Evolutionary conservation across 441 rosid genomes (phyloP), one percentile per base, ranked within the genome.

Genomic region (Oxalis stricta): DNA sequence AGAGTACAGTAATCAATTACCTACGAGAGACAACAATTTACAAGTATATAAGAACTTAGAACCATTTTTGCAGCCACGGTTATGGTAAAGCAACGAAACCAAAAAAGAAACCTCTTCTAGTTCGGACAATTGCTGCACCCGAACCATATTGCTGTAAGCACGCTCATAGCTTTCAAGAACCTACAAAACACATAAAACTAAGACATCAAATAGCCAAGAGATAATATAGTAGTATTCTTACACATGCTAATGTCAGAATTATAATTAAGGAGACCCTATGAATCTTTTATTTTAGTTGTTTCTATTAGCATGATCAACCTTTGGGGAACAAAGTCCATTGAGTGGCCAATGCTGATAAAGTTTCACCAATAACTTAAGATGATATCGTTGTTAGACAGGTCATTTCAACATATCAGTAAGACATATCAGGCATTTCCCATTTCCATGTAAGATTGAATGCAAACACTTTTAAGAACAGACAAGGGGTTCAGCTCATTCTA

Each of bases 151-250:
- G 70, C 47, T 78, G 57, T 92, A 87, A 31, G 99, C 97, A 68
- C 99, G 95, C 42, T 92, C 97, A 52, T 92, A 92, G 70, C 99
- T 92, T 69, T 92, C 99, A 65, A 92, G 66, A 66, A 92, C 97
- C 99, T 92, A 53, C 37, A 47, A 26, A 59, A 63, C 20, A 39
- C 35, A 29, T 46, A 24, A 43, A 7, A 18, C 32, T 24, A 33
- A 44, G 19, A 42, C 32, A 39, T 38, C 28, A 61, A 24, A 40
- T 17, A 32, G 37, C 46, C 38, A 16, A n/a, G n/a, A n/a, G n/a
- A n/a, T n/a, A n/a, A n/a, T n/a, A n/a, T n/a, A n/a, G n/a, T n/a
- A n/a, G n/a, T n/a, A n/a, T n/a, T n/a, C n/a, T n/a, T n/a, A n/a
- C n/a, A n/a, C n/a, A n/a, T n/a, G n/a, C n/a, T 26, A 6, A 26